These are phyloP conservation scores for Kwoniella sp. DNA, from an alignment of 768 basidiomycete genomes.

Conservation along the genomic window DNA sequence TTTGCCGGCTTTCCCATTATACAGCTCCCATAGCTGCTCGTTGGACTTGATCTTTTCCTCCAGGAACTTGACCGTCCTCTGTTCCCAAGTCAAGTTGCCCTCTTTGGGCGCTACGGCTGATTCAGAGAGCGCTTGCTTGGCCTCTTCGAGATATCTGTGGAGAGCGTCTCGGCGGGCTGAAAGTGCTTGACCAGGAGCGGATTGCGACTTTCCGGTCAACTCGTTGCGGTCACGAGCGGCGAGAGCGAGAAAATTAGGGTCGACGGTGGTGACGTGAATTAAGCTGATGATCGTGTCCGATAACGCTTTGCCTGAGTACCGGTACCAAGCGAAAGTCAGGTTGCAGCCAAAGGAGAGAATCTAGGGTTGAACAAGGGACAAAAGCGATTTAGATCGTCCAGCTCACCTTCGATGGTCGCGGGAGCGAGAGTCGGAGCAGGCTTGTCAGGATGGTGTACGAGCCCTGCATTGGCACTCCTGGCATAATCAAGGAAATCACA, in stretches of 20 bases:
- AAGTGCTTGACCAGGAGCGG: constrained; percentile 57
- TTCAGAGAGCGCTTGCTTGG: constrained; percentile 47
- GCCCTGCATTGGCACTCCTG: constrained; percentile 69
- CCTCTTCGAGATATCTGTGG: constrained; percentile 62
- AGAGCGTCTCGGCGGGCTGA: constrained; percentile 62
- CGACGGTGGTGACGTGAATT: constrained; percentile 66
- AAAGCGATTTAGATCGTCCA: neutral
- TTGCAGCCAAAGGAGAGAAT: no score
- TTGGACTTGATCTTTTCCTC: constrained; percentile 53
- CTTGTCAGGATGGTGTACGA: constrained; percentile 69
- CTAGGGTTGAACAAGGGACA: no score
- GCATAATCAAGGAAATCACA: constrained; percentile 82
- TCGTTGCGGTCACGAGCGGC: constrained; percentile 66
- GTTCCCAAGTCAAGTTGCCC: constrained; percentile 38
- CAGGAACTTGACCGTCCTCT: constrained; percentile 50
- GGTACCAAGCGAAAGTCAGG: neutral
- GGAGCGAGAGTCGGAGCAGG: constrained; percentile 78
- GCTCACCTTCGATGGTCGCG: constrained; percentile 72
- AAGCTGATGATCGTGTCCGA: constrained; percentile 62
- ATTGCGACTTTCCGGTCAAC: constrained; percentile 61
- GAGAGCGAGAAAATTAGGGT: constrained; percentile 66
- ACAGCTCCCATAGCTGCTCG: constrained; percentile 47
- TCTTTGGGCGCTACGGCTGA: constrained; percentile 19
- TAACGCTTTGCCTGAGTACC: constrained; percentile 51
- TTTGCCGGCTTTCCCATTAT: constrained; percentile 41